Evolutionary conservation across 371 early-diverging fungal genomes (phyloP).

Genomic region (Mucor saturninus): DNA sequence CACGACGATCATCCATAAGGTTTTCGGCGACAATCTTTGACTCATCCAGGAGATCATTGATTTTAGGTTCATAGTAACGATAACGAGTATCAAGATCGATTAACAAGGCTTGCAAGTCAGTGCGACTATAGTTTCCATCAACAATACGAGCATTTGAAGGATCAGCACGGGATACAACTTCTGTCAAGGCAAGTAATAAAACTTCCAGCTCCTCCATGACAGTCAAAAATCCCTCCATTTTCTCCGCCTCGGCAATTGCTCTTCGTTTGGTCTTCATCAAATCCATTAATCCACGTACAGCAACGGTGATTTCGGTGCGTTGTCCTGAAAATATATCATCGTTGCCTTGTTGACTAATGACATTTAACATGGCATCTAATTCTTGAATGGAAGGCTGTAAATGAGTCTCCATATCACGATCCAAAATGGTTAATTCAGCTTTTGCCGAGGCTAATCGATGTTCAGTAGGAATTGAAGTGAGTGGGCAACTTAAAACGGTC

Average conservation of each 20-base stretch:
- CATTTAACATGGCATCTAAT: conserved; percentile 44
- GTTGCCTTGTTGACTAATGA: conserved; percentile 17
- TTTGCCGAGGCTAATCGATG: conserved; percentile 46
- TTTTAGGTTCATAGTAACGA: conserved; percentile 58
- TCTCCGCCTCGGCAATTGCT: conserved; percentile 47
- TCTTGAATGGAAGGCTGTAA: conserved; percentile 42
- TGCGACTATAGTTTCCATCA: conserved; percentile 42
- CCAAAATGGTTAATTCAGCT: conserved; percentile 44
- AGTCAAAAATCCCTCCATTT: conserved; percentile 49
- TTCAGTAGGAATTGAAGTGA: conserved; percentile 48
- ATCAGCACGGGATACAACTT: conserved; percentile 50
- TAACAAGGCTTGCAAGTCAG: conserved; percentile 59
- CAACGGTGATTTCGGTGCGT: conserved; percentile 48
- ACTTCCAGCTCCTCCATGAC: conserved; percentile 57
- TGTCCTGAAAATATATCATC: conserved; percentile 46
- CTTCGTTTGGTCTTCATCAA: conserved; percentile 46
- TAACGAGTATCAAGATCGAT: conserved; percentile 64
- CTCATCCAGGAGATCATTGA: conserved; percentile 55
- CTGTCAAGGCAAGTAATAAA: conserved; percentile 45
- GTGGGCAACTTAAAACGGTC: conserved; percentile 36
- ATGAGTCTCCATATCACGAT: conserved; percentile 49
- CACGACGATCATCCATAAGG: conserved; percentile 53
- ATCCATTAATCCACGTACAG: conserved; percentile 37
- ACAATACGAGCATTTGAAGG: conserved; percentile 37
- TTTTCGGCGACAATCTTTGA: conserved; percentile 46